phyloP scores from a whole-genome alignment of 2,329 filamentous ascomycete species.

The Dryadomyces sulphureus region DNA sequence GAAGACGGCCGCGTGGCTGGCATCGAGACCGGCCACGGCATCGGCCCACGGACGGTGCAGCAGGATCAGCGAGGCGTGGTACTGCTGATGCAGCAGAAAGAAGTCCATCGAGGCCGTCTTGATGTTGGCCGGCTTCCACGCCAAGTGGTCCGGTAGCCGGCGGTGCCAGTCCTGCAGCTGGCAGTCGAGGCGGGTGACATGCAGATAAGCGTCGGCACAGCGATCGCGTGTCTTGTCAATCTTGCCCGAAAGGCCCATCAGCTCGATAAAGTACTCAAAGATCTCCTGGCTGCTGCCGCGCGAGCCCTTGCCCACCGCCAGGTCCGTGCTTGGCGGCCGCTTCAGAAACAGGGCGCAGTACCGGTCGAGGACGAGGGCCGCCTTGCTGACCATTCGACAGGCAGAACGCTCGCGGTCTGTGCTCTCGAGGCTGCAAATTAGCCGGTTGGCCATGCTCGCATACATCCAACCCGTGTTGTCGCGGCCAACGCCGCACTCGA shows the following conservation, averaged over 20 bases:
- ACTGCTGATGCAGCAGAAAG: slow-evolving; percentile 41
- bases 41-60: slow-evolving; percentile 38
- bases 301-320: slow-evolving; percentile 13
- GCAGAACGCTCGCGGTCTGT: slow-evolving; percentile 31
- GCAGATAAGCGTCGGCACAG: slow-evolving; percentile 33
- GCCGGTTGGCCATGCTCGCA: slow-evolving; percentile 28
- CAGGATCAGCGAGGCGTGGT: slow-evolving; percentile 36
- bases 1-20: slow-evolving; percentile 28
- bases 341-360: slow-evolving; percentile 41
- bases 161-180: slow-evolving; percentile 40
- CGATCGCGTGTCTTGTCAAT: slow-evolving; percentile 26
- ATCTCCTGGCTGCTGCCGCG: slow-evolving; percentile 24
- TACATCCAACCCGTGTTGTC: slow-evolving; percentile 42
- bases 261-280: slow-evolving; percentile 35
- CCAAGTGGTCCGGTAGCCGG: slow-evolving; percentile 30
- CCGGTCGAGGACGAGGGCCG: slow-evolving; percentile 37
- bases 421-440: too few relatives aligned
- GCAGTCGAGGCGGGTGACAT: slow-evolving; percentile 34
- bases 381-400: slow-evolving; percentile 34
- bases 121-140: slow-evolving; percentile 34
- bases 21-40: slow-evolving; percentile 22
- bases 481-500: slow-evolving; percentile 37
- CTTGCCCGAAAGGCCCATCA: slow-evolving; percentile 40
- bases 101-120: slow-evolving; percentile 33
- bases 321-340: slow-evolving; percentile 30